Base-by-base conservation (phyloP, 495 filamentous ascomycete species). In the Aspergillus taichungensis region DNA sequence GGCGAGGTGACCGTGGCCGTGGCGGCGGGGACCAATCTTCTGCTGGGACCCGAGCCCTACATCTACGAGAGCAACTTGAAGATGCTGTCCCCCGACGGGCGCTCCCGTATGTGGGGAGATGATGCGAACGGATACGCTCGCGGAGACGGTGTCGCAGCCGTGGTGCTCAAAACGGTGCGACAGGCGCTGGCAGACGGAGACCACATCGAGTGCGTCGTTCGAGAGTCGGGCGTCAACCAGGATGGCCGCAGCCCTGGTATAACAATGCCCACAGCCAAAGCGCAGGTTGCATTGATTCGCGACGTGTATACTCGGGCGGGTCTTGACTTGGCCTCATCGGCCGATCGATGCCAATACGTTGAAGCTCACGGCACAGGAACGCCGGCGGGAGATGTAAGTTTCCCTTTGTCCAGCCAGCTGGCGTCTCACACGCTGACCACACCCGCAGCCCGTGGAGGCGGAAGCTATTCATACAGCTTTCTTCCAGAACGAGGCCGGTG, bases 351-450 rank as follows among this genome's bases (percentile, higher is more conserved):
- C 8, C 40, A 52, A 40, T 58, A 43, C 31, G 31, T 57, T 34
- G 53, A 64, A 31, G 50, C 51, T 10, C 61, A 64, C 42, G 59
- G 72, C 7, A 80, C 77, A 0, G 76, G 77, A 9, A 80, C 77
- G 10, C 39, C 38, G 14, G 73, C 62, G 0, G 77, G 76, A 5
- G 73, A 75, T 24, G 18, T 24, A 24, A 24, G 18, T 24, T 24
- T 44, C n/a, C n/a, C n/a, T n/a, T 24, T 24, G 18, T 24, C 18
- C 18, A 24, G 18, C 1, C 4, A 24, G 18, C 18, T 24, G 18
- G 18, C 4, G 18, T 24, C 18, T 24, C 18, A 24, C 4, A 24
- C 18, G 18, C 18, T 24, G 18, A 24, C 18, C 18, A 4, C 18
- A 24, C 4, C 18, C 18, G 18, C 18, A 24, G 18, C 71, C 69